These are phyloP conservation scores for Chenopodium formosanum DNA, from an alignment of 148 eudicot species.

Conservation along the genomic window DNA sequence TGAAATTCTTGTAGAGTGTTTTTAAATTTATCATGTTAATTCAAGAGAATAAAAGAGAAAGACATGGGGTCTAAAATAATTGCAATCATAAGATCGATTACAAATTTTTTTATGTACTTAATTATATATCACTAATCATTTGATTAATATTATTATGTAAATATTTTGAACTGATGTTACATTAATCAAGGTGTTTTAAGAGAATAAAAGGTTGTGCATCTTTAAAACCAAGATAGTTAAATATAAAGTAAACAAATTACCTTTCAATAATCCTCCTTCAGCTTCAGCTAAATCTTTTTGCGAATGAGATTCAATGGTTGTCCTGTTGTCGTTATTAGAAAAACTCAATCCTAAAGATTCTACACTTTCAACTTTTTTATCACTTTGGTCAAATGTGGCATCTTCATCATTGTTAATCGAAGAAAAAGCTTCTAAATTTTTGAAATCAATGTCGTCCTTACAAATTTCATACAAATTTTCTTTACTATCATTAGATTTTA, in stretches of 20 bases:
- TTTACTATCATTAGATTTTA: neutral
- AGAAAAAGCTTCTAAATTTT: neutral
- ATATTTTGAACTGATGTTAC: too few relatives aligned
- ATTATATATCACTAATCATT: too few relatives aligned
- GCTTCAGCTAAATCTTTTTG: neutral
- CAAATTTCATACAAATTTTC: neutral
- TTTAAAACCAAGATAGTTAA: neutral
- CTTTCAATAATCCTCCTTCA: conserved; percentile 18
- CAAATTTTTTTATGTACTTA: too few relatives aligned
- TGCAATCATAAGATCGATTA: too few relatives aligned
- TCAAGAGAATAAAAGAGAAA: neutral
- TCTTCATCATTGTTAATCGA: neutral
- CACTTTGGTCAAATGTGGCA: neutral
- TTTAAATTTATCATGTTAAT: too few relatives aligned
- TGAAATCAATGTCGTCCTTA: neutral
- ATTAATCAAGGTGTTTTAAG: too few relatives aligned
- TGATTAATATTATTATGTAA: too few relatives aligned
- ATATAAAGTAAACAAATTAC: conserved; percentile 13
- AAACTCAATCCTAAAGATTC: neutral
- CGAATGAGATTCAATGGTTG: neutral
- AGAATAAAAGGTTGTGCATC: neutral
- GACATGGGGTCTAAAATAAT: too few relatives aligned
- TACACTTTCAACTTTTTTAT: neutral
- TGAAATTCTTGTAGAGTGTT: too few relatives aligned
- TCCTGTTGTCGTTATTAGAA: neutral